These are phyloP conservation scores for Sphagnum magellanicum DNA, from an alignment of 228 moss, liverwort and hornwort genomes.

Conservation along the genomic window DNA sequence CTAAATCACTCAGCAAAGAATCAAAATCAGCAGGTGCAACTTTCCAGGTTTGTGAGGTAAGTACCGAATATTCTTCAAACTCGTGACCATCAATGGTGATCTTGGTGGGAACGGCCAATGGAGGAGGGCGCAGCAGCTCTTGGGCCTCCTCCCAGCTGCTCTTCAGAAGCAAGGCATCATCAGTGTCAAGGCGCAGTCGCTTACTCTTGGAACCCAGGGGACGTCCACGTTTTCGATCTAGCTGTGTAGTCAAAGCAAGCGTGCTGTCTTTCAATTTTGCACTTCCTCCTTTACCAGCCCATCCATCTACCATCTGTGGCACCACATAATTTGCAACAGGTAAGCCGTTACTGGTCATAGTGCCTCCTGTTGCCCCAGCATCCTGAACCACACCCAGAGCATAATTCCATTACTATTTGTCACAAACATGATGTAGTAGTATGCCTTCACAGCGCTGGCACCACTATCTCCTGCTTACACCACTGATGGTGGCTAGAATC, in stretches of 20 bases:
- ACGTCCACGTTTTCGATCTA: constrained; percentile 95
- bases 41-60: too few species aligned
- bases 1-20: too few species aligned
- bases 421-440: neutral
- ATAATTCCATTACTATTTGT: neutral
- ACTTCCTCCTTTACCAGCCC: constrained; percentile 33
- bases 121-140: constrained; percentile 86
- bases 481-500: too few species aligned
- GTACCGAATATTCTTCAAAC: constrained; percentile 97
- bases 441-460: neutral
- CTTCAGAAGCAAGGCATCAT: constrained; percentile 83
- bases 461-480: too few species aligned
- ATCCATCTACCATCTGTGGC: constrained; percentile 44
- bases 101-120: constrained; percentile 58
- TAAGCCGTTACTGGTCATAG: constrained; percentile 41
- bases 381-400: constrained; percentile 46
- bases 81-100: constrained; percentile 97
- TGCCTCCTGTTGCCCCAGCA: constrained; percentile 47
- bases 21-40: too few species aligned
- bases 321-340: constrained; percentile 47
- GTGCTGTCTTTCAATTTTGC: constrained; percentile 48
- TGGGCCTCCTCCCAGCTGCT: constrained; percentile 97
- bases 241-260: constrained; percentile 61
- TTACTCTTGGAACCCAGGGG: constrained; percentile 96
- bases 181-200: constrained; percentile 85